Conservation (phyloP, 345 rosid species). For the Acer yangbiense region DNA sequence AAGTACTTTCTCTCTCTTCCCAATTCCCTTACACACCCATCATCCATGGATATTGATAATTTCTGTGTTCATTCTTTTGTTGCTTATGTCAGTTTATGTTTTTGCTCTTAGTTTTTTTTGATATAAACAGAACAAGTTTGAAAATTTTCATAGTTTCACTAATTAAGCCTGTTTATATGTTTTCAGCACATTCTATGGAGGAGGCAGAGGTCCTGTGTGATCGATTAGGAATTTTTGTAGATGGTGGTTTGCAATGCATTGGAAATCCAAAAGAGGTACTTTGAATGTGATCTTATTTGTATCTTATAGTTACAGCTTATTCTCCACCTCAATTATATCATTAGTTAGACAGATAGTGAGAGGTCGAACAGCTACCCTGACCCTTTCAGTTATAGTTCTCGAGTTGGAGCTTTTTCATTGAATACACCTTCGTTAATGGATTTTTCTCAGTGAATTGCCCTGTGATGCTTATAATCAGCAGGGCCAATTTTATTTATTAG, state of each 20-base stretch:
- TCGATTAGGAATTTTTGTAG: constrained; percentile 84
- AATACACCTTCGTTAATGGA: no score
- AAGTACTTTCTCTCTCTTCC: constrained; percentile 37
- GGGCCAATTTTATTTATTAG: no score
- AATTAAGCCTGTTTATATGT: not conserved
- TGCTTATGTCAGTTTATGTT: no score
- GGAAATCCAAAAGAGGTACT: constrained; percentile 90
- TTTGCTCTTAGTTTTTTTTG: no score
- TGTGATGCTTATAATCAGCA: not conserved
- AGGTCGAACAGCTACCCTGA: not conserved
- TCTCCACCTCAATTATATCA: not conserved
- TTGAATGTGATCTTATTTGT: not conserved
- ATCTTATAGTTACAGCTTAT: not conserved
- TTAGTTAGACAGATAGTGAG: not conserved
- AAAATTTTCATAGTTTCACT: no score
- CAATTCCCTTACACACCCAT: not conserved
- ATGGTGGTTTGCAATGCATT: constrained; percentile 87
- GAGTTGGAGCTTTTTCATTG: not conserved
- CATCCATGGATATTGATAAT: not conserved
- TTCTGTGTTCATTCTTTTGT: not conserved
- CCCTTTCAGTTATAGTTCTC: not conserved
- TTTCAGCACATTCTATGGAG: constrained; percentile 93
- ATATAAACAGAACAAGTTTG: no score
- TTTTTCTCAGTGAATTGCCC: no score
- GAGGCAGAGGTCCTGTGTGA: constrained; percentile 95